Evolutionary conservation across 805 yeast genomes (phyloP).

Genomic region (Wickerhamomyces chaumierensis): DNA sequence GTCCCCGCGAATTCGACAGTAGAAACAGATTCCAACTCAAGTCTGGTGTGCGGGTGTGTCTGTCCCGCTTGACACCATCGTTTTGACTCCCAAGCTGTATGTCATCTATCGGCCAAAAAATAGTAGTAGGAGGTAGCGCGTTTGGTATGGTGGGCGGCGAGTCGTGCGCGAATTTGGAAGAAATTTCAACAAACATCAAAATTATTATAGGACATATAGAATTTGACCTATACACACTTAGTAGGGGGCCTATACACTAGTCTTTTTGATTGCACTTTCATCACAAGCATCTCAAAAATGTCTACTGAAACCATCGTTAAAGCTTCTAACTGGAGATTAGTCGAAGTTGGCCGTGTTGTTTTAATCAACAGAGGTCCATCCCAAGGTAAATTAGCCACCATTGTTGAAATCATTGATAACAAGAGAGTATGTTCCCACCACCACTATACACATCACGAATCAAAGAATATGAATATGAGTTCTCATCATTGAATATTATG

Average conservation of each 20-base stretch:
- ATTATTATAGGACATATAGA: neutral
- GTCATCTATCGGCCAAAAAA: too few relatives aligned
- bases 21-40: too few relatives aligned
- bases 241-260: neutral
- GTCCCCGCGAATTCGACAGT: too few relatives aligned
- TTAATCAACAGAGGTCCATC: conserved; percentile 68
- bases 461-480: too few relatives aligned
- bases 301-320: conserved; percentile 70
- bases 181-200: neutral
- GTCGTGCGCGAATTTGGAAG: neutral
- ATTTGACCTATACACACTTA: neutral
- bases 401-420: conserved; percentile 98
- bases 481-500: too few relatives aligned
- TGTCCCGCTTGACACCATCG: too few relatives aligned
- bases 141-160: neutral
- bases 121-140: too few relatives aligned
- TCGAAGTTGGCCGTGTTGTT: conserved; percentile 98
- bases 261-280: conserved; percentile 5
- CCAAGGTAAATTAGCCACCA: conserved; percentile 83
- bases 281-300: conserved; percentile 28
- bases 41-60: too few relatives aligned
- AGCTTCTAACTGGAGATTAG: conserved; percentile 98
- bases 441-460: neutral
- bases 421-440: conserved; percentile 64
- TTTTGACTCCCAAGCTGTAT: too few relatives aligned